These are phyloP conservation scores for Boletus sp. DNA, from an alignment of 768 basidiomycete genomes.

Conservation along the genomic window DNA sequence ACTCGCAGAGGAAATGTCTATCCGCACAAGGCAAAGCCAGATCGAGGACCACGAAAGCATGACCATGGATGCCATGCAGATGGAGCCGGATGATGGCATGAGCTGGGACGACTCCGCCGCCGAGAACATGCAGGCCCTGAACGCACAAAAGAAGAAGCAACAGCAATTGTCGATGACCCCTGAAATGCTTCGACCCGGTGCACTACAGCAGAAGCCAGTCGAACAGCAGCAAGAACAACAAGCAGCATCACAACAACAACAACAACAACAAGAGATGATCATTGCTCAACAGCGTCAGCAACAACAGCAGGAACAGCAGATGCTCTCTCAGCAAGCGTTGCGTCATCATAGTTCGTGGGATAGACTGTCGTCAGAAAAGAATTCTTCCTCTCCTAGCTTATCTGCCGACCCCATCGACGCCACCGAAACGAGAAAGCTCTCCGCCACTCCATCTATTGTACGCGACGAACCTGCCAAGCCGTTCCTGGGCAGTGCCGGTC, in stretches of 20 bases:
- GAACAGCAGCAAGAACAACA: constrained; percentile 17
- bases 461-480: constrained; percentile 44
- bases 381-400: constrained; percentile 24
- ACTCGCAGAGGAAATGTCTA: constrained; percentile 53
- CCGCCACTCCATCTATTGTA: constrained; percentile 74
- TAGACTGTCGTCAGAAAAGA: constrained; percentile 34
- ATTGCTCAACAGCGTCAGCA: constrained; percentile 34
- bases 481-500: constrained; percentile 15
- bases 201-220: constrained; percentile 23
- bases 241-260: background rate
- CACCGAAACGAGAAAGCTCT: constrained; percentile 73
- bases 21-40: constrained; percentile 37
- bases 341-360: constrained; percentile 50
- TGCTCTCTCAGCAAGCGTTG: constrained; percentile 30
- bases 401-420: constrained; percentile 64
- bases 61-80: constrained; percentile 32
- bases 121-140: constrained; percentile 44
- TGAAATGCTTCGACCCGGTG: constrained; percentile 36
- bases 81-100: constrained; percentile 83
- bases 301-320: constrained; percentile 34
- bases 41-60: constrained; percentile 28
- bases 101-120: constrained; percentile 78
- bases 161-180: constrained; percentile 27
- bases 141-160: constrained; percentile 25
- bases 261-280: constrained; percentile 22